These are phyloP conservation scores for Euphorbia lathyris DNA, from an alignment of 345 rosid species.

Conservation along the genomic window DNA sequence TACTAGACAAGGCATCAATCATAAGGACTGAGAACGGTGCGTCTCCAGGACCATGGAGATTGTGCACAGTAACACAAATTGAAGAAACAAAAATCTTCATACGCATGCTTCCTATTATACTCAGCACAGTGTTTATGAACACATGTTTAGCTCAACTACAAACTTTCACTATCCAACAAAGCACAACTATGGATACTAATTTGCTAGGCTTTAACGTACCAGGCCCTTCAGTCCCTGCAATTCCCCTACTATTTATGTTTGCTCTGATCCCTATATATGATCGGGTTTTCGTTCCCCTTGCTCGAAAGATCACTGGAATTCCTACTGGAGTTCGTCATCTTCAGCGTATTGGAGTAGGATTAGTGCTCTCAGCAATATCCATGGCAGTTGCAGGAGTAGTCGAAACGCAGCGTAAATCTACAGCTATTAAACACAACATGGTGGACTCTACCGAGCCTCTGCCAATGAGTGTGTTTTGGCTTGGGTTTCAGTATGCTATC, in stretches of 20 bases:
- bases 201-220: constrained; percentile 46
- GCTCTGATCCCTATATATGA: constrained; percentile 50
- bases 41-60: constrained; percentile 43
- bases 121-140: constrained; percentile 65
- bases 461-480: constrained; percentile 60
- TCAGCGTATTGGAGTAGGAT: constrained; percentile 51
- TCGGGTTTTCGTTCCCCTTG: constrained; percentile 46
- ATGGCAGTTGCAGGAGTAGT: constrained; percentile 56
- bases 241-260: constrained; percentile 52
- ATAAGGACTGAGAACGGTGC: constrained; percentile 8
- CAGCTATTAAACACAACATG: constrained; percentile 45
- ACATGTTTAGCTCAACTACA: constrained; percentile 69
- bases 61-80: constrained; percentile 57
- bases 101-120: constrained; percentile 52
- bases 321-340: constrained; percentile 54
- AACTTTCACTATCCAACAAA: constrained; percentile 56
- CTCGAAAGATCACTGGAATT: constrained; percentile 47
- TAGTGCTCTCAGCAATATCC: constrained; percentile 49
- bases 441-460: constrained; percentile 45
- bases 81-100: constrained; percentile 61
- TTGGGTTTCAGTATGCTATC: constrained; percentile 48
- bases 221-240: constrained; percentile 50
- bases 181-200: constrained; percentile 52
- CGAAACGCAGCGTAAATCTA: constrained; percentile 46
- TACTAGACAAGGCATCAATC: constrained; percentile 55